Percentiles rank a stretch among this genome's conserved stretches.
These are phyloP conservation scores for Cunninghamia lanceolata DNA, from an alignment of 75 land plant genomes.

Conservation along the genomic window DNA sequence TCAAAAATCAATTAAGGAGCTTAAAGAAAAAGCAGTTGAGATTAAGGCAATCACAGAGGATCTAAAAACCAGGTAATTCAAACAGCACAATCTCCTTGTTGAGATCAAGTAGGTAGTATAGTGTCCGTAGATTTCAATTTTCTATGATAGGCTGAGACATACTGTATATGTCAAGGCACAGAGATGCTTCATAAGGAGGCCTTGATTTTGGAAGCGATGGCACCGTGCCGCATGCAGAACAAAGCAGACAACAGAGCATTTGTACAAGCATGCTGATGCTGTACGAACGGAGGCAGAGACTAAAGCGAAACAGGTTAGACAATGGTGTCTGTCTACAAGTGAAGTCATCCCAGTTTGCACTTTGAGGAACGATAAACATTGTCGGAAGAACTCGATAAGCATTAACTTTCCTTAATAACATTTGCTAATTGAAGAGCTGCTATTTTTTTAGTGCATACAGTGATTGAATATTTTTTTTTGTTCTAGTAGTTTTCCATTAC, in stretches of 20 bases:
- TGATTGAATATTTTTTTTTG: neutral
- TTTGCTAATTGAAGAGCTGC: neutral
- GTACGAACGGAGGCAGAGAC: slow-evolving; percentile 74
- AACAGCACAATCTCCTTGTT: neutral
- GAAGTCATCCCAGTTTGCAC: neutral
- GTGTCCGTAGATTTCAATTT: slow-evolving; percentile 4
- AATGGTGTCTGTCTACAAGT: neutral
- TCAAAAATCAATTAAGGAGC: slow-evolving; percentile 59
- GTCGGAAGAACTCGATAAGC: slow-evolving; percentile 1
- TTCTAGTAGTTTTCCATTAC: neutral
- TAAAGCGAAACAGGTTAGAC: slow-evolving; percentile 62
- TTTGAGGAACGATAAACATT: slow-evolving; percentile 7
- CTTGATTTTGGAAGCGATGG: slow-evolving; percentile 51
- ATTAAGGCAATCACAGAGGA: slow-evolving; percentile 50
- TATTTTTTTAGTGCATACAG: neutral
- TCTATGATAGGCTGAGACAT: slow-evolving; percentile 62
- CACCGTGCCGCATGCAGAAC: slow-evolving; percentile 77
- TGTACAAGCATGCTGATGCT: slow-evolving; percentile 76
- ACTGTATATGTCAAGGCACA: slow-evolving; percentile 68
- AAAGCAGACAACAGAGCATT: slow-evolving; percentile 77
- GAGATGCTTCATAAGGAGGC: slow-evolving; percentile 36
- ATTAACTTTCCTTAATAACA: neutral
- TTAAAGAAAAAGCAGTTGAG: slow-evolving; percentile 61
- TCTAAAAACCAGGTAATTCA: slow-evolving; percentile 48
- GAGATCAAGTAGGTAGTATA: neutral